phyloP scores from a whole-genome alignment of 441 rosid genomes.

The Metrosideros polymorpha region DNA sequence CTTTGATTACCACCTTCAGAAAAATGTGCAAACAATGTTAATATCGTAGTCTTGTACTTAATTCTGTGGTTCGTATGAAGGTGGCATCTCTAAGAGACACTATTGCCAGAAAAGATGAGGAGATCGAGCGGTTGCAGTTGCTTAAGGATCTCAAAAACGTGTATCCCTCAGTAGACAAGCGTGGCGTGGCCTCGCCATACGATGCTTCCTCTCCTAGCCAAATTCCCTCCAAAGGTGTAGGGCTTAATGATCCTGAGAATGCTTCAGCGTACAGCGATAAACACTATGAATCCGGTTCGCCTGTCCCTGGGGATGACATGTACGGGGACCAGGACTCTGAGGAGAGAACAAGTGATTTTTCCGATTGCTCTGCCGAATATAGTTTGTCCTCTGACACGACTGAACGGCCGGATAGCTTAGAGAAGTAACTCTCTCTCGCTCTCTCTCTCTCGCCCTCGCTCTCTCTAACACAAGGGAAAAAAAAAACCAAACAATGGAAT shows the following conservation, averaged over 20 bases:
- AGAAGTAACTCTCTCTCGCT: conserved; percentile 14
- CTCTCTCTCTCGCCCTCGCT: not conserved
- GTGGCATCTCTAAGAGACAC: conserved; percentile 50
- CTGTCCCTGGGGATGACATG: conserved; percentile 17
- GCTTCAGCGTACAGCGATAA: conserved; percentile 1
- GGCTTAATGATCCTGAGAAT: conserved; percentile 15
- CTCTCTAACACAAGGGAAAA: not conserved
- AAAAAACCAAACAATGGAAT: not conserved
- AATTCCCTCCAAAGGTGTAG: conserved; percentile 8
- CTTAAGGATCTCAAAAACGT: conserved; percentile 31
- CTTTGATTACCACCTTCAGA: not conserved
- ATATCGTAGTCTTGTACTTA: not conserved
- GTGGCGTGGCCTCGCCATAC: not conserved
- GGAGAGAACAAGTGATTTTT: conserved; percentile 35
- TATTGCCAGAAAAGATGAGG: conserved; percentile 45
- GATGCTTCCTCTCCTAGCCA: conserved; percentile 1
- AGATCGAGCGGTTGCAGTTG: conserved; percentile 49
- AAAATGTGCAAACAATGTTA: not conserved
- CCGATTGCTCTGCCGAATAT: conserved; percentile 24
- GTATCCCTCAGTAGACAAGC: conserved; percentile 10
- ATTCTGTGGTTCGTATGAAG: conserved; percentile 9
- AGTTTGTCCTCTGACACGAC: conserved; percentile 3
- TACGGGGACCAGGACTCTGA: conserved; percentile 26
- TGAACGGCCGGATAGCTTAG: conserved; percentile 13
- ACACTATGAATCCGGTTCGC: conserved; percentile 15